These are phyloP conservation scores for Colletotrichum plurivorum DNA, from an alignment of 2,329 filamentous ascomycete genomes.

Conservation along the genomic window DNA sequence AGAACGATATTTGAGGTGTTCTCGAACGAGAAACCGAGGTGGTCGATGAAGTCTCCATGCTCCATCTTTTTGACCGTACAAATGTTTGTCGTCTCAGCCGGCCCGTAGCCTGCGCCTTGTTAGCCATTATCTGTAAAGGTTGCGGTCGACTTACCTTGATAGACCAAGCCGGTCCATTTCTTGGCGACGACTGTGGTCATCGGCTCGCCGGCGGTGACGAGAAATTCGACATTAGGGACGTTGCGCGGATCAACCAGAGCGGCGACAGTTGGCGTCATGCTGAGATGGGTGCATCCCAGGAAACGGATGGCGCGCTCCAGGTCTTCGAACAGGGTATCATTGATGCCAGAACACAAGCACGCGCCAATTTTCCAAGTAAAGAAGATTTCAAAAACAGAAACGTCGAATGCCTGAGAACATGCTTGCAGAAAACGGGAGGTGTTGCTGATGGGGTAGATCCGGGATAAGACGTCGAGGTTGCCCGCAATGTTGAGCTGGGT, in stretches of 20 bases:
- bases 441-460: slow-evolving; percentile 72
- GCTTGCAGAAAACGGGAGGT: slow-evolving; percentile 80
- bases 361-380: slow-evolving; percentile 86
- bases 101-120: slow-evolving; percentile 73
- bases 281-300: slow-evolving; percentile 82
- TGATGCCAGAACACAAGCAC: slow-evolving; percentile 81
- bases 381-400: slow-evolving; percentile 93
- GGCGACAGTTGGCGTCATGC: slow-evolving; percentile 88
- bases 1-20: slow-evolving; percentile 84
- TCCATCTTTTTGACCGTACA: slow-evolving; percentile 80
- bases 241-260: slow-evolving; percentile 78
- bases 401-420: slow-evolving; percentile 88
- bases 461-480: slow-evolving; percentile 77
- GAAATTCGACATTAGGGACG: slow-evolving; percentile 79
- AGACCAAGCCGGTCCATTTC: slow-evolving; percentile 79
- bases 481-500: slow-evolving; percentile 82
- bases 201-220: slow-evolving; percentile 87
- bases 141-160: slow-evolving; percentile 68
- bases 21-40: slow-evolving; percentile 80
- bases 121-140: not conserved
- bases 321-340: slow-evolving; percentile 81
- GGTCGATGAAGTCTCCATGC: slow-evolving; percentile 72
- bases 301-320: slow-evolving; percentile 76
- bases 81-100: slow-evolving; percentile 90
- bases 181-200: slow-evolving; percentile 80